Evolutionary conservation across 78 protist species (phyloP).

Genomic region (Chrysochromulina tobinii): DNA sequence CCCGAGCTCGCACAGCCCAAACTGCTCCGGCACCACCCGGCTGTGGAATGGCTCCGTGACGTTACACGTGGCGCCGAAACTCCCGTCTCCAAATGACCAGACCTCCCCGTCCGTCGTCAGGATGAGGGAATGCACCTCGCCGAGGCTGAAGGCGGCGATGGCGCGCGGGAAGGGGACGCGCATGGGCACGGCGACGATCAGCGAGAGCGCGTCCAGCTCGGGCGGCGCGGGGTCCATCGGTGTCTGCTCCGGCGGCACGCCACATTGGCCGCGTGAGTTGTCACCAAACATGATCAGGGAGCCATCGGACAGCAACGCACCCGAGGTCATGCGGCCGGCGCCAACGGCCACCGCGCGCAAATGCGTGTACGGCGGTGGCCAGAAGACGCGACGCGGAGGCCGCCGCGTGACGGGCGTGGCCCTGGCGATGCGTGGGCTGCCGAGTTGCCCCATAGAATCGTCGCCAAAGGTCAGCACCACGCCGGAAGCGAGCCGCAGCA

Average conservation of each 20-base stretch:
- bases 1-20: neutral
- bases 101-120: neutral
- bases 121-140: neutral
- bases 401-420: neutral
- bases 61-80: neutral
- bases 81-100: neutral
- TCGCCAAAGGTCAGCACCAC: neutral
- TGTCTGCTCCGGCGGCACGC: neutral
- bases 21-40: too few relatives aligned
- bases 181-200: neutral
- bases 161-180: neutral
- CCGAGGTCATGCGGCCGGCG: neutral
- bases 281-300: neutral
- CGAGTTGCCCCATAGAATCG: neutral
- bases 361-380: neutral
- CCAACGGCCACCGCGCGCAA: neutral
- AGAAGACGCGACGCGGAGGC: neutral
- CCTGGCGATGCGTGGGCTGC: neutral
- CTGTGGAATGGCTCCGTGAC: neutral
- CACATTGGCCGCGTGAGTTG: neutral
- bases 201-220: neutral
- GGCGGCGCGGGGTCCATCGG: neutral
- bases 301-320: neutral
- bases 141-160: neutral
- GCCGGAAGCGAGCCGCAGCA: neutral